These are phyloP conservation scores for Ceratocystis cacaofunesta DNA, from an alignment of 2,329 filamentous ascomycete species.

Conservation along the genomic window DNA sequence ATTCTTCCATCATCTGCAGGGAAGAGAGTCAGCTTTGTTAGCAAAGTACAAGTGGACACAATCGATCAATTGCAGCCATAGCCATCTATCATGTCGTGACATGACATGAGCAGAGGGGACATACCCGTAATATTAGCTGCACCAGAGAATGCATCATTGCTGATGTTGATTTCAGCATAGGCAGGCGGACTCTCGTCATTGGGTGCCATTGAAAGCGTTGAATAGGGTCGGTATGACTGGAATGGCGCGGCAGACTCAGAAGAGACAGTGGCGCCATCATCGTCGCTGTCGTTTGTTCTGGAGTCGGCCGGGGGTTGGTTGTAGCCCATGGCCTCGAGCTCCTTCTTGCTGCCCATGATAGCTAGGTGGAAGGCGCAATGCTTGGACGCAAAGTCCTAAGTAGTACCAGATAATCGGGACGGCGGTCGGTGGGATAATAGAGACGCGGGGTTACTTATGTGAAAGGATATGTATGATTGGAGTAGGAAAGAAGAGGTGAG, in stretches of 20 bases:
- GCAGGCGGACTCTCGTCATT: conserved; percentile 31
- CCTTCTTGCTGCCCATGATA: not conserved
- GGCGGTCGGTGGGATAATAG: not conserved
- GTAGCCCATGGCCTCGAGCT: conserved; percentile 5
- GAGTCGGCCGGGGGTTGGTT: not conserved
- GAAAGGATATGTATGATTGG: not conserved
- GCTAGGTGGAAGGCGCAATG: not conserved
- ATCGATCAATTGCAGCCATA: not conserved
- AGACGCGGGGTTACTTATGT: not conserved
- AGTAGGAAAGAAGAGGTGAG: not conserved
- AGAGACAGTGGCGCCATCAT: not conserved
- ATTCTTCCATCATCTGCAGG: conserved; percentile 55
- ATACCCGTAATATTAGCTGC: conserved; percentile 43
- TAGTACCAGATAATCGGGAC: not conserved
- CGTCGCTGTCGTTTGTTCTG: not conserved
- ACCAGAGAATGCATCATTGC: conserved; percentile 39
- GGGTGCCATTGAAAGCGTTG: not conserved
- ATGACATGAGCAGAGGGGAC: not conserved
- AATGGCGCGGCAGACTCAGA: not conserved
- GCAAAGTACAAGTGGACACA: not conserved
- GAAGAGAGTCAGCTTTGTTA: not conserved
- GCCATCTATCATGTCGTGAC: too few species aligned
- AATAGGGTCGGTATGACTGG: not conserved
- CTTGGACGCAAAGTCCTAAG: not conserved
- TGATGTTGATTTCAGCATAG: conserved; percentile 38